These are phyloP conservation scores for Nicotiana paniculata DNA, from an alignment of 257 asterid species.

Conservation along the genomic window DNA sequence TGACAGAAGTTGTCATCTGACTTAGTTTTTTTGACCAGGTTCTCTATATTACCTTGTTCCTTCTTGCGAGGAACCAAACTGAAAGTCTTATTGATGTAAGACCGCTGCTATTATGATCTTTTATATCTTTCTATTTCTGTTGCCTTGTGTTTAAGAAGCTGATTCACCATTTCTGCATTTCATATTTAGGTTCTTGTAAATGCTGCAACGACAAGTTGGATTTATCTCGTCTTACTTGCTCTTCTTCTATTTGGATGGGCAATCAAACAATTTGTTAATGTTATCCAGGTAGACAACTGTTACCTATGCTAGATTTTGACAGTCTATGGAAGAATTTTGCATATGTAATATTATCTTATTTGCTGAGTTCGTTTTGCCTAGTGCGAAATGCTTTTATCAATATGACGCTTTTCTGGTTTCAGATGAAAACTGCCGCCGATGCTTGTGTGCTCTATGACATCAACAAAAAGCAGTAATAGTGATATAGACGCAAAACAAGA, in stretches of 20 bases:
- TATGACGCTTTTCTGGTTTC: conserved; percentile 18
- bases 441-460: conserved; percentile 80
- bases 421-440: conserved; percentile 95
- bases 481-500: neutral
- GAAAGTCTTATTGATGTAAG: conserved; percentile 56
- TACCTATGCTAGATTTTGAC: neutral
- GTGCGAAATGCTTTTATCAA: neutral
- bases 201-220: conserved; percentile 45
- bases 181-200: conserved; percentile 52
- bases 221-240: conserved; percentile 41
- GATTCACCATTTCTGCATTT: conserved; percentile 1
- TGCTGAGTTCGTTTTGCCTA: neutral
- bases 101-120: conserved; percentile 13
- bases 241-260: conserved; percentile 65
- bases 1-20: neutral
- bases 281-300: conserved; percentile 60
- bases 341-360: neutral
- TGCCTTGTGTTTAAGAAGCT: neutral
- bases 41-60: conserved; percentile 74
- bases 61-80: conserved; percentile 59
- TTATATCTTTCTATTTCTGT: neutral
- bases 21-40: conserved; percentile 41
- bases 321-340: neutral
- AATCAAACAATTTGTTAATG: conserved; percentile 71
- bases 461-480: conserved; percentile 50